A percentile compares a stretch with the other conserved stretches of the same genome.
Conservation (phyloP, 1,139 yeast genomes). For the Blastobotrys raffinosifermentans region DNA sequence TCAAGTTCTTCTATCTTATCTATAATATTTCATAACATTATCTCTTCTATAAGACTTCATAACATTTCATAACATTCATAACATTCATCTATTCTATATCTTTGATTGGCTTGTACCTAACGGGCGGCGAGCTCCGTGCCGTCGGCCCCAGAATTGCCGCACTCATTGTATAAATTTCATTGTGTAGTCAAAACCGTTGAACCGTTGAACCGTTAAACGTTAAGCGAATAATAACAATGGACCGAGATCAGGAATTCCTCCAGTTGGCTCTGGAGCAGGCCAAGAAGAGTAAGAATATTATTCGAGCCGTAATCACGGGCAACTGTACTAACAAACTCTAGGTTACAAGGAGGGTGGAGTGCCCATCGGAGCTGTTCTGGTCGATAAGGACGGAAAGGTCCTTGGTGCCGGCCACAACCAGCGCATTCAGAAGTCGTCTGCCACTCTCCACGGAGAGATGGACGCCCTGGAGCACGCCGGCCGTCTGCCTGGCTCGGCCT, state of each 20-base stretch:
- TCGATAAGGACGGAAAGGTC: constrained; percentile 67
- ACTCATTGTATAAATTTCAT: constrained; percentile 1
- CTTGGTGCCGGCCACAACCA: constrained; percentile 84
- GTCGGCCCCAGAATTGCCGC: too few species aligned
- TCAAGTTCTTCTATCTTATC: too few species aligned
- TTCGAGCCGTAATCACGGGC: not conserved
- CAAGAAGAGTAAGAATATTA: constrained; percentile 22
- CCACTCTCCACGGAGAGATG: constrained; percentile 88
- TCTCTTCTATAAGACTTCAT: too few species aligned
- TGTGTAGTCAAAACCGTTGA: too few species aligned
- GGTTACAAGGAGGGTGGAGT: constrained; percentile 82
- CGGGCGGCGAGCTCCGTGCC: too few species aligned
- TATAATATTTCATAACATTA: too few species aligned
- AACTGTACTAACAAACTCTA: constrained; percentile 16
- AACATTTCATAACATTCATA: too few species aligned
- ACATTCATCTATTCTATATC: too few species aligned
- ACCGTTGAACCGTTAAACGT: too few species aligned
- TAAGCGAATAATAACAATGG: too few species aligned
- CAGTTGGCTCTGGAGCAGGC: constrained; percentile 34
- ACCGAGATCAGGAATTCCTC: constrained; percentile 21
- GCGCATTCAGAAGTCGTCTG: constrained; percentile 69
- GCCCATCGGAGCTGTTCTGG: constrained; percentile 78
- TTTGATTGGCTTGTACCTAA: too few species aligned
- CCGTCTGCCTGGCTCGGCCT: constrained; percentile 64
- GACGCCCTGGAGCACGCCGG: constrained; percentile 88